Evolutionary conservation across 2,329 filamentous ascomycete genomes (phyloP).

Genomic region (Didymosphaeria variabile): DNA sequence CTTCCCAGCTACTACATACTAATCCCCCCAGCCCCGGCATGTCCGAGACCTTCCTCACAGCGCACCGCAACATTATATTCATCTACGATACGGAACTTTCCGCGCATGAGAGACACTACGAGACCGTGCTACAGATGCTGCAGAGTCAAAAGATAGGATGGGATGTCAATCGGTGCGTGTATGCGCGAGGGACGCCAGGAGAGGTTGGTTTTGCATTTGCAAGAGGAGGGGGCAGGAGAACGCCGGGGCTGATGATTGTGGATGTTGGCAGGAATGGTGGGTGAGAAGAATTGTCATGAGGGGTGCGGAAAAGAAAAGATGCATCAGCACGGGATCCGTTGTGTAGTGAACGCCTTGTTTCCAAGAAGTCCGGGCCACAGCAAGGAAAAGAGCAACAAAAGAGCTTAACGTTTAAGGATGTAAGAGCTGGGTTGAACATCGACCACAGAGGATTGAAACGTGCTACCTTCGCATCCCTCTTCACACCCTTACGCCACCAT

Average conservation of each 20-base stretch:
- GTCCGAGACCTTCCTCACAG: conserved; percentile 4
- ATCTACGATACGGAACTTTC: conserved; percentile 8
- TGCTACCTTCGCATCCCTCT: neutral
- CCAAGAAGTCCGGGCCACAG: neutral
- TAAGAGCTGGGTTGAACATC: neutral
- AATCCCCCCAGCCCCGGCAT: conserved; percentile 3
- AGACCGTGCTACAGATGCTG: conserved; percentile 8
- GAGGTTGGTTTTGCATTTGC: conserved; percentile 7
- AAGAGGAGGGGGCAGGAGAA: conserved; percentile 5
- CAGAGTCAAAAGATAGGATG: conserved; percentile 11
- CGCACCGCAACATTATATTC: conserved; percentile 11
- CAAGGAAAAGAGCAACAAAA: neutral
- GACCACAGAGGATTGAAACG: no score
- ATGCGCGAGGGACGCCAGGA: neutral
- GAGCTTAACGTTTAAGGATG: neutral
- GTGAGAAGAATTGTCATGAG: neutral
- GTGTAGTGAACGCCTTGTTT: neutral
- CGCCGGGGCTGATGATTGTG: conserved; percentile 11
- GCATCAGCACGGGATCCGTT: neutral
- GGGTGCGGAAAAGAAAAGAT: neutral
- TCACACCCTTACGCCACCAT: neutral
- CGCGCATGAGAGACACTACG: neutral
- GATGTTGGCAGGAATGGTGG: conserved; percentile 4
- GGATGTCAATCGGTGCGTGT: conserved; percentile 8
- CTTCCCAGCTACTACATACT: neutral